These are phyloP conservation scores for Lecanoromycetidae sp. DNA, from an alignment of 2,329 filamentous ascomycete species.

Conservation along the genomic window DNA sequence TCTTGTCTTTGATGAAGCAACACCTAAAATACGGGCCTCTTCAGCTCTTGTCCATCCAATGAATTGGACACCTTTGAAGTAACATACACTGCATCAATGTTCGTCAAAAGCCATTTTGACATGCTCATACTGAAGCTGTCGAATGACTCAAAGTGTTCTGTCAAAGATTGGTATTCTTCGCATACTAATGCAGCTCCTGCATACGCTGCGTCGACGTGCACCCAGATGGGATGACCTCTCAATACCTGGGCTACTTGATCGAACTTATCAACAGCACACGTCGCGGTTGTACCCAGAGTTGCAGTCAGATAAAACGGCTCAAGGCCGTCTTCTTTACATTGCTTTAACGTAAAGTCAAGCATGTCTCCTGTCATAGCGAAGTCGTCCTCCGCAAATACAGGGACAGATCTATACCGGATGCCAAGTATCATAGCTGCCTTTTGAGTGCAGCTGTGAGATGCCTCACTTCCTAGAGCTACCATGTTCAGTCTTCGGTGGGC, in stretches of 20 bases:
- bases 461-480: slow-evolving; percentile 67
- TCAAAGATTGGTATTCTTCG: slow-evolving; percentile 64
- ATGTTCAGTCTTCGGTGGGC: slow-evolving; percentile 56
- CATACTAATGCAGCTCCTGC: slow-evolving; percentile 75
- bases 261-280: slow-evolving; percentile 79
- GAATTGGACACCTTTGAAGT: too few relatives aligned
- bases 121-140: slow-evolving; percentile 92
- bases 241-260: slow-evolving; percentile 50
- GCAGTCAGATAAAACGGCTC: slow-evolving; percentile 79
- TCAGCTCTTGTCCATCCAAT: too few relatives aligned
- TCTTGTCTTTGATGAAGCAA: slow-evolving; percentile 63
- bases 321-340: slow-evolving; percentile 55
- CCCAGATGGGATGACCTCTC: slow-evolving; percentile 52
- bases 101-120: slow-evolving; percentile 94
- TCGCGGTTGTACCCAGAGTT: slow-evolving; percentile 75
- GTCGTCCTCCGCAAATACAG: slow-evolving; percentile 48
- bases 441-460: slow-evolving; percentile 71
- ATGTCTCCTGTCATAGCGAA: slow-evolving; percentile 58
- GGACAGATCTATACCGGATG: slow-evolving; percentile 62
- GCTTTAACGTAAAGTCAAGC: slow-evolving; percentile 50
- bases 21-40: too few relatives aligned
- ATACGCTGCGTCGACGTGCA: slow-evolving; percentile 89
- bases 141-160: slow-evolving; percentile 50
- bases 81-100: slow-evolving; percentile 83
- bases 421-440: slow-evolving; percentile 82